Evolutionary conservation across 1,284 basidiomycete genomes (phyloP).

Genomic region (Marasmius oreades): DNA sequence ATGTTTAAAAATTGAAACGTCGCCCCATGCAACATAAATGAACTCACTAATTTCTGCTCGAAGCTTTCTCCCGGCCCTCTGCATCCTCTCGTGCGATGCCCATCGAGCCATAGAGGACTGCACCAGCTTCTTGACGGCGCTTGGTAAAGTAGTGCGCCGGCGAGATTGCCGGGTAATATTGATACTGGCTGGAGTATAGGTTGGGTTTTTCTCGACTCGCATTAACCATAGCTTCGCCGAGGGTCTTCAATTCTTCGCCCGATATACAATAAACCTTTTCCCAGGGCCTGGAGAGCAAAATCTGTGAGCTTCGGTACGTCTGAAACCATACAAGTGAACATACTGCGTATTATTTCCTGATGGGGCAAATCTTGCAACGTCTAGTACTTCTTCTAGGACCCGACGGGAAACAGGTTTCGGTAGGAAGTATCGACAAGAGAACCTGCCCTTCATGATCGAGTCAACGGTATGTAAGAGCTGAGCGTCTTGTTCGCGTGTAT

Average conservation of each 20-base stretch:
- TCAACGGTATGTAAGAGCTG: constrained; percentile 7
- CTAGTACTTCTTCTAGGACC: constrained; percentile 16
- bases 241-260: constrained; percentile 12
- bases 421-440: constrained; percentile 19
- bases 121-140: constrained; percentile 17
- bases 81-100: constrained; percentile 12
- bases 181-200: constrained; percentile 15
- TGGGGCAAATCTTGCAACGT: constrained; percentile 17
- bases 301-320: no score
- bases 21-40: neutral
- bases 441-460: constrained; percentile 17
- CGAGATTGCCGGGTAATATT: constrained; percentile 16
- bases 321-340: neutral
- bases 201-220: constrained; percentile 12
- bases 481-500: no score
- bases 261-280: constrained; percentile 19
- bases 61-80: constrained; percentile 12
- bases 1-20: constrained; percentile 2
- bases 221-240: constrained; percentile 13
- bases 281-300: constrained; percentile 15
- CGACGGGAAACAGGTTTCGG: constrained; percentile 15
- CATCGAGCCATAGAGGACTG: constrained; percentile 13
- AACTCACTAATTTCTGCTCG: constrained; percentile 16
- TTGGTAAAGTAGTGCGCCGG: constrained; percentile 12
- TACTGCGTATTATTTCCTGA: constrained; percentile 21